These are phyloP conservation scores for Ustilago curta DNA, from an alignment of 1,284 basidiomycete species.

Conservation along the genomic window DNA sequence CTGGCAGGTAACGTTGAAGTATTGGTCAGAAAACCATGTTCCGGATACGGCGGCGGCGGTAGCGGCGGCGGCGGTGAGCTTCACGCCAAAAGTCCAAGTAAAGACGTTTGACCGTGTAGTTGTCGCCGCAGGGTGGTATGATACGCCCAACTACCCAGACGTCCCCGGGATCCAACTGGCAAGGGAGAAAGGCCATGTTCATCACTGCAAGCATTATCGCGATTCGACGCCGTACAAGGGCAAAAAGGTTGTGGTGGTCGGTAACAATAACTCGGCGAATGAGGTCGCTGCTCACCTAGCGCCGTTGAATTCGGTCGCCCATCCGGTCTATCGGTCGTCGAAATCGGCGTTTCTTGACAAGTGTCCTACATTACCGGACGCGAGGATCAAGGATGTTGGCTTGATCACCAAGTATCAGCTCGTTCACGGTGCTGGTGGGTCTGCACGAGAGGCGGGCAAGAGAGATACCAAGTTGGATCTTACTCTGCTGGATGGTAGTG, in stretches of 20 bases:
- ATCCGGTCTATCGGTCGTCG: slow-evolving; percentile 46
- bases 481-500: slow-evolving; percentile 42
- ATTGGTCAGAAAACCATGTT: slow-evolving; percentile 23
- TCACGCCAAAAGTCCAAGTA: slow-evolving; percentile 17
- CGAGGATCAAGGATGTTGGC: slow-evolving; percentile 56
- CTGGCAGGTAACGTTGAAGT: slow-evolving; percentile 44
- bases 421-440: slow-evolving; percentile 9
- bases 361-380: slow-evolving; percentile 53
- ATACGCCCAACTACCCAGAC: slow-evolving; percentile 54
- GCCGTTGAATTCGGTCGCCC: slow-evolving; percentile 20
- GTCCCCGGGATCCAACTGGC: slow-evolving; percentile 44
- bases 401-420: slow-evolving; percentile 37
- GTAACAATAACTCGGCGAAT: slow-evolving; percentile 62
- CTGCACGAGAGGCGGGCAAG: neutral
- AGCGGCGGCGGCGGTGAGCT: slow-evolving; percentile 11
- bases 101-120: slow-evolving; percentile 48
- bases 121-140: slow-evolving; percentile 59
- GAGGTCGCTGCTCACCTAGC: slow-evolving; percentile 62
- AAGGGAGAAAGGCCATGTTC: slow-evolving; percentile 29
- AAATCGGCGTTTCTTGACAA: slow-evolving; percentile 35
- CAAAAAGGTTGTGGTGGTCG: slow-evolving; percentile 56
- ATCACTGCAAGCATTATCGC: slow-evolving; percentile 65
- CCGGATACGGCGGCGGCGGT: neutral
- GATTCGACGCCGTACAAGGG: slow-evolving; percentile 37
- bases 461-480: slow-evolving; percentile 35